phyloP scores from a whole-genome alignment of 768 basidiomycete species.

The Daedaleopsis nitida region DNA sequence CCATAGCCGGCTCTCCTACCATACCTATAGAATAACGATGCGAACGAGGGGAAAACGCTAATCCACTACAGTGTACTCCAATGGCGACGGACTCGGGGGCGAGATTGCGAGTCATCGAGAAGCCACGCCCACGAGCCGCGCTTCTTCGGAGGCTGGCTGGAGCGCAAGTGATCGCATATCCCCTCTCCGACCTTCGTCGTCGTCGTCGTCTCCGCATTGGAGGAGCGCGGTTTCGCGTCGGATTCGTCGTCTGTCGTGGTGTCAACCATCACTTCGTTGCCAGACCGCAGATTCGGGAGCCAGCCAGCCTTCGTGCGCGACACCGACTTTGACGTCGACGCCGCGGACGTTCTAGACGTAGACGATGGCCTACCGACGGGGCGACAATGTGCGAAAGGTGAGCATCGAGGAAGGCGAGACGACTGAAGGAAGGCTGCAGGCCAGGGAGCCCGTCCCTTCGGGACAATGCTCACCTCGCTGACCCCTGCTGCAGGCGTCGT shows the following conservation, averaged over 20 bases:
- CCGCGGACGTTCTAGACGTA: neutral
- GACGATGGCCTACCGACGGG: neutral
- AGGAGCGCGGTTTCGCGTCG: neutral
- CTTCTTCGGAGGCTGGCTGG: neutral
- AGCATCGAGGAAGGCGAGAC: neutral
- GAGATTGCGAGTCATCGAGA: neutral
- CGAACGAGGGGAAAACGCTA: neutral
- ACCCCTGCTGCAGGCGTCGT: slow-evolving; percentile 4
- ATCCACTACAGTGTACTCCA: neutral
- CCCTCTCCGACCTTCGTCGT: neutral
- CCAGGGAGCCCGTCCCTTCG: neutral
- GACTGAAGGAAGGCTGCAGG: too few relatives aligned
- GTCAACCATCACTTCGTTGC: neutral
- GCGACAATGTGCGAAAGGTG: neutral
- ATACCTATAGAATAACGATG: neutral
- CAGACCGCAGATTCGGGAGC: slow-evolving; percentile 8
- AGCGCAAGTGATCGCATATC: neutral
- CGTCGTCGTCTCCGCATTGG: neutral
- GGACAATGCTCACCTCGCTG: slow-evolving; percentile 1
- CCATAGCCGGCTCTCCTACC: too few relatives aligned
- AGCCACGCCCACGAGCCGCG: neutral
- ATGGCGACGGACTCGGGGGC: neutral
- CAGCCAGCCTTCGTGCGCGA: neutral
- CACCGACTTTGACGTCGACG: neutral
- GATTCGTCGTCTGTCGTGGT: slow-evolving; percentile 10